Evolutionary conservation across 1,284 basidiomycete species (phyloP), one percentile per base, ranked within the genome.

Genomic region (Spongiforma sp.): DNA sequence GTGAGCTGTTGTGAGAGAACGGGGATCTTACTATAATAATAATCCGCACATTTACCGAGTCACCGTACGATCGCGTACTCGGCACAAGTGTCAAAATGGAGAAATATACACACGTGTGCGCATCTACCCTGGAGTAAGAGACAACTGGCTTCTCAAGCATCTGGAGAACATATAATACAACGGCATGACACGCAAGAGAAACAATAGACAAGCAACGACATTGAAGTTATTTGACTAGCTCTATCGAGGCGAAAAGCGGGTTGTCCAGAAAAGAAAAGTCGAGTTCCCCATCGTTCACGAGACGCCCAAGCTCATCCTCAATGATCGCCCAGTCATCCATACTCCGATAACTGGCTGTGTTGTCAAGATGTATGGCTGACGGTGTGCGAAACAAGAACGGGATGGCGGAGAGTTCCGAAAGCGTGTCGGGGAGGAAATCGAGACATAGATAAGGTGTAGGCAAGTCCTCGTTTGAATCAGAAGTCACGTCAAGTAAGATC

Each of bases 341-440:
- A 6, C 1, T 37, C 50, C 14, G 62, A 39, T 36, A 36, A 9
- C 24, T 15, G 56, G 46, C 7, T 1, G 57, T 4, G 26, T 53
- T 34, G 37, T 62, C 56, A 11, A 59, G 41, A 41, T 7, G 32
- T 8, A 74, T 57, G 10, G 41, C 6, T 30, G 60, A 15, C 4
- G 76, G 76, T 21, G 73, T 71, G 52, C 73, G 61, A 62, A 72
- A 76, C 17, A 77, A 52, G 37, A 76, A 78, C 2, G 73, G 76
- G 12, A 78, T 72, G 30, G 76, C 76, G 5, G 76, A 78, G 54
- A 77, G 71, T 33, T 76, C 71, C 28, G 62, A 71, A 55, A 61
- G 59, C 8, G 66, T 43, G 24, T 65, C 62, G 7, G 73, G 43
- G 41, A 8, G 15, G 46, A 70, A 62, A 19, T 71, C 73, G 52